Evolutionary conservation across 306 rosid genomes (phyloP).

Genomic region (Sechiopsis laciniata): DNA sequence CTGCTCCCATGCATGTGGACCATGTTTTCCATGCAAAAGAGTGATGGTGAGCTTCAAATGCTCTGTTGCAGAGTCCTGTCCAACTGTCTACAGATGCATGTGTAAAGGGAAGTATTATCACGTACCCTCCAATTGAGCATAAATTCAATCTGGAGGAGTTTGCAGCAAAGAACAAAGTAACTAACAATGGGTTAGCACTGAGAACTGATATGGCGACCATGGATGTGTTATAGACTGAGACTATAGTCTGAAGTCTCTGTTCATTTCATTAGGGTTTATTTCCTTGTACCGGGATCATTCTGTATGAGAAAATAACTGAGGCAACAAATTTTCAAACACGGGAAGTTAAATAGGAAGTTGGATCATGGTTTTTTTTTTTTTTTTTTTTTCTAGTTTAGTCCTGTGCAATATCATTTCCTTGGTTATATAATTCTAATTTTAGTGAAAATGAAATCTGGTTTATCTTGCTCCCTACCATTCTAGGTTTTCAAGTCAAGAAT

Average conservation of each 20-base stretch:
- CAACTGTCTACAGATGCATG: constrained; percentile 74
- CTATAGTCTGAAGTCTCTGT: neutral
- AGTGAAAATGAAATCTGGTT: neutral
- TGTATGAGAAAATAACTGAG: neutral
- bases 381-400: neutral
- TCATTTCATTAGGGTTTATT: constrained; percentile 2
- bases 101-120: constrained; percentile 91
- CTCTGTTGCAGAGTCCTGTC: constrained; percentile 75
- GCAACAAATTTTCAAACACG: constrained; percentile 1
- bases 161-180: constrained; percentile 8
- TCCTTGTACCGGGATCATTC: neutral
- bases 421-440: neutral
- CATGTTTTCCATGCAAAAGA: constrained; percentile 90
- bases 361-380: neutral
- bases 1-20: constrained; percentile 93
- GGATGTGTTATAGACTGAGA: neutral
- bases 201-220: neutral
- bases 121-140: constrained; percentile 67
- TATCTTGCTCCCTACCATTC: neutral
- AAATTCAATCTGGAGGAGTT: neutral
- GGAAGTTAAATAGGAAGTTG: neutral
- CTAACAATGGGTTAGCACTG: neutral
- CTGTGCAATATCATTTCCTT: neutral
- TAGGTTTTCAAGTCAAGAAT: neutral
- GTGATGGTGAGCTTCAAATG: constrained; percentile 89